A percentile compares a stretch with the other conserved stretches of the same genome.
Conservation (phyloP, 1,284 basidiomycete species). For the Cutaneotrichosporon cyanovorans region DNA sequence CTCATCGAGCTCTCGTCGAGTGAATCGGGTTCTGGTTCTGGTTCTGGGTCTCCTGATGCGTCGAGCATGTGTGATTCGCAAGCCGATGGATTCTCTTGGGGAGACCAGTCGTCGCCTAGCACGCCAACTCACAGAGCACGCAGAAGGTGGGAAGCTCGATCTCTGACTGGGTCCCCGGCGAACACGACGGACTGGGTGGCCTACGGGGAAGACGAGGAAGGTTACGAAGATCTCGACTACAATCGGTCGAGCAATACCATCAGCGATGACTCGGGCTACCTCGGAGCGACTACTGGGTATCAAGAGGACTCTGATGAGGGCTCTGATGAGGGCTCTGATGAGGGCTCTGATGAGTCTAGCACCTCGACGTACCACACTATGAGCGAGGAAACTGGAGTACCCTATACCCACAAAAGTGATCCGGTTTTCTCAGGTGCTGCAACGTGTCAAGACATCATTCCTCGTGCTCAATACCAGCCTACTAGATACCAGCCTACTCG, state of each 20-base stretch:
- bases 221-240: not conserved
- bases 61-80: not conserved
- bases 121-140: not conserved
- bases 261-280: not conserved
- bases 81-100: no score
- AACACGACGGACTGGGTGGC: slow-evolving; percentile 1
- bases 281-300: not conserved
- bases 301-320: not conserved
- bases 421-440: no score
- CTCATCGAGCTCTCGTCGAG: slow-evolving; percentile 2
- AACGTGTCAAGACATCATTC: no score
- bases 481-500: no score
- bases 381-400: no score
- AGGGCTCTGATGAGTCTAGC: not conserved
- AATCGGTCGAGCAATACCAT: not conserved
- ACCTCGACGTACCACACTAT: no score
- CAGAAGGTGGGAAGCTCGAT: not conserved
- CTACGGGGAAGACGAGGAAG: slow-evolving; percentile 1
- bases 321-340: not conserved
- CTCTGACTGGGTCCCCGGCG: not conserved
- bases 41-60: not conserved
- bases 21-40: not conserved
- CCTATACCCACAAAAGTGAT: no score
- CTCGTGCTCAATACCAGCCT: no score
- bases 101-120: no score